Base-by-base conservation (phyloP, 306 rosid species). In the Urtica urens region DNA sequence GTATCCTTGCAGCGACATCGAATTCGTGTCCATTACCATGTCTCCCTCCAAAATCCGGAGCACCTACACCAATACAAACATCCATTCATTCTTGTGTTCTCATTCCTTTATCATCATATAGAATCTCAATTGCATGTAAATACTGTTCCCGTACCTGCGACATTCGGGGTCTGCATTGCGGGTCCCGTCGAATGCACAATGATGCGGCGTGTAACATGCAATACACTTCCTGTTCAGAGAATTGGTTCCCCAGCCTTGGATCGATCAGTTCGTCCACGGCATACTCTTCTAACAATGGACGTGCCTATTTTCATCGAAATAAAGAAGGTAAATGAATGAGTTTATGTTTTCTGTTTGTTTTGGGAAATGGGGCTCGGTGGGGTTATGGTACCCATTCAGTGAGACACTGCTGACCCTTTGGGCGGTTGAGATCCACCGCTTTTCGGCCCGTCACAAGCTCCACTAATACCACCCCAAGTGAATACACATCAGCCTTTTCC, bases 381-480 rank as follows among this genome's bases (percentile, higher is more conserved):
- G 35, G 40, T 34, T 12, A 59, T 47, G 80, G 38, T 67, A 92
- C 99, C 99, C 99, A 92, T 55, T 92, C 99, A 44, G 99, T 63
- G 56, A 92, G 99, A 68, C 96, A 92, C 39, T 92, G 99, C 62
- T 92, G 99, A 39, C 99, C 99, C 72, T 79, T 92, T 0, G 99
- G 96, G 44, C 95, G 49, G 54, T 64, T 75, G 26, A 92, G 94
- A 70, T 92, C 99, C 43, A 92, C 99, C 25, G 99, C 99, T 78
- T 92, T 92, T 63, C 99, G 58, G 24, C 99, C 96, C 0, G 96
- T 92, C 20, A 92, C 81, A 30, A 90, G 96, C 74, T 92, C 99
- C 63, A 79, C 99, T 51, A 92, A 28, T 47, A 92, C 99, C 50
- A 92, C 99, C 42, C 99, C 99, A 38, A 92, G 85, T 46, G 99